Evolutionary conservation across 495 filamentous ascomycete species (phyloP).

Genomic region (Sordaria brevicollis): DNA sequence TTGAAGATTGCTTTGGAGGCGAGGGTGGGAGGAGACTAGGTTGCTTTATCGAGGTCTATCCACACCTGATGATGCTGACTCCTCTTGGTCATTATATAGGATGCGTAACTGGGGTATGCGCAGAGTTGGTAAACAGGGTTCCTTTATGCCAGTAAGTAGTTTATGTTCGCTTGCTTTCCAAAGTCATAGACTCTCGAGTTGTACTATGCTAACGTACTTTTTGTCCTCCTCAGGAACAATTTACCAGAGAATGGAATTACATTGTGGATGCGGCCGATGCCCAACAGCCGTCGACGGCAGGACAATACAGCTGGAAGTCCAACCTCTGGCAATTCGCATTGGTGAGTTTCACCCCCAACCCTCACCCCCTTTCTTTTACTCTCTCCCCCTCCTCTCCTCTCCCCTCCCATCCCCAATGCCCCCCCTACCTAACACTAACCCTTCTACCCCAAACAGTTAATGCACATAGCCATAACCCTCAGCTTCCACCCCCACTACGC

Average conservation of each 20-base stretch:
- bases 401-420: no score
- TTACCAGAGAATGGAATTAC: not conserved
- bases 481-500: not conserved
- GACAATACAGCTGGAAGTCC: not conserved
- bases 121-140: not conserved
- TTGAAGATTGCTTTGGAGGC: no score
- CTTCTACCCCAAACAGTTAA: not conserved
- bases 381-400: not conserved
- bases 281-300: not conserved
- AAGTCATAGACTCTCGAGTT: no score
- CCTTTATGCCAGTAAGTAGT: not conserved
- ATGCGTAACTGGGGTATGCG: no score
- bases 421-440: no score
- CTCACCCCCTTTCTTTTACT: no score
- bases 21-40: no score
- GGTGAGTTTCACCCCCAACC: no score
- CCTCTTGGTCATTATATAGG: no score
- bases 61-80: no score
- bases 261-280: not conserved
- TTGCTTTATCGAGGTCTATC: no score
- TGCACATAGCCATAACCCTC: not conserved
- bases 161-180: not conserved
- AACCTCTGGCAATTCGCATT: not conserved
- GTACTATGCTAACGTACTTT: no score
- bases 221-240: not conserved